phyloP scores from a whole-genome alignment of 257 asterid species.

The Fraxinus pennsylvanica region DNA sequence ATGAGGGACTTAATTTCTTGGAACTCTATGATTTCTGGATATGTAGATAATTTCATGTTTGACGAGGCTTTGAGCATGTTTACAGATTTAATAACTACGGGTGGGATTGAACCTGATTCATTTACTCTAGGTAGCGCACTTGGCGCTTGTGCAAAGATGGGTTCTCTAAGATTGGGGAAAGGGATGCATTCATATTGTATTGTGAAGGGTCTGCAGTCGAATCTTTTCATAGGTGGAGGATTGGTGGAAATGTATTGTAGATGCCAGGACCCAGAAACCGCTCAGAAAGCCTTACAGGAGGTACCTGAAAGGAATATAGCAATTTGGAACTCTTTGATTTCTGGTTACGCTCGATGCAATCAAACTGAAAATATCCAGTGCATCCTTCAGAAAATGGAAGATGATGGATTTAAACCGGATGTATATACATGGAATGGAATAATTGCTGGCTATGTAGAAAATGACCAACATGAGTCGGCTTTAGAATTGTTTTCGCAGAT shows the following conservation, averaged over 20 bases:
- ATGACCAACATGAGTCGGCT: constrained; percentile 59
- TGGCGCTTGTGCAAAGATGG: constrained; percentile 51
- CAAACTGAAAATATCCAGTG: constrained; percentile 33
- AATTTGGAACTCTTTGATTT: constrained; percentile 66
- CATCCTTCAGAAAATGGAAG: constrained; percentile 53
- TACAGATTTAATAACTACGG: constrained; percentile 36
- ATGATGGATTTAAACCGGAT: constrained; percentile 64
- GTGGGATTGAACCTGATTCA: constrained; percentile 56
- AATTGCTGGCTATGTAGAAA: constrained; percentile 63
- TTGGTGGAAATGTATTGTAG: constrained; percentile 72
- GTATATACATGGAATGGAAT: constrained; percentile 76
- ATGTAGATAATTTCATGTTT: constrained; percentile 54
- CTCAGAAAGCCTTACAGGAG: constrained; percentile 49
- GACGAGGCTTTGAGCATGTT: constrained; percentile 51
- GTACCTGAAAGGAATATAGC: constrained; percentile 53
- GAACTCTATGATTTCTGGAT: constrained; percentile 88
- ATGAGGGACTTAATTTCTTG: constrained; percentile 58
- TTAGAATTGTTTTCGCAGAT: constrained; percentile 48
- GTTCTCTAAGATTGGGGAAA: constrained; percentile 46
- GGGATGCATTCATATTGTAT: constrained; percentile 63
- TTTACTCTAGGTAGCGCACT: constrained; percentile 70
- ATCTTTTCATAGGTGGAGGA: constrained; percentile 70
- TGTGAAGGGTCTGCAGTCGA: constrained; percentile 51
- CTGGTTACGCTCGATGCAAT: constrained; percentile 60
- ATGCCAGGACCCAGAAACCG: constrained; percentile 54